Base-by-base conservation (phyloP, 345 rosid species). In the Hibiscus mutabilis region DNA sequence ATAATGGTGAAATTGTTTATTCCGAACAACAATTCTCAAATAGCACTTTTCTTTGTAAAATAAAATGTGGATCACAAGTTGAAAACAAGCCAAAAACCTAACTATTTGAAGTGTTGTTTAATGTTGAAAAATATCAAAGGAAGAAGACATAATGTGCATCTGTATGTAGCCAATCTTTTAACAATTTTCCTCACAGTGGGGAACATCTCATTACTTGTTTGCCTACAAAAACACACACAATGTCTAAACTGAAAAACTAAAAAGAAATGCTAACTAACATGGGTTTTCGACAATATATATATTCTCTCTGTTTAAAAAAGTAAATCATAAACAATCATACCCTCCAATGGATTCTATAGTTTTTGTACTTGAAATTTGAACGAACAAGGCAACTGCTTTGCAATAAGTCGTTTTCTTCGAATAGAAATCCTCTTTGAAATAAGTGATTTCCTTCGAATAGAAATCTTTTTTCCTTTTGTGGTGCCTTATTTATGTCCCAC, bases 141-240 rank as follows among this genome's bases (percentile, higher is more conserved):
- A 37, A 24, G 19, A 1, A 63, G 68, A 63, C 51, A 63, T 19
- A 37, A 1, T 62, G 67, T 22, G 13, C 27, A 18, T 18, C 67
- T 35, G 15, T 61, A 16, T 60, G 44, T 31, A 60, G 6, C 22
- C 6, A 15, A 29, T 29, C 33, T 6, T 35, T 35, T 35, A 35
- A 6, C 44, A 9, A 18, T 35, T 15, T 37, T 35, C 24, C 24
- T 35, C 9, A 11, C 0, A 37, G 49, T 37, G 67, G 51, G 51
- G 51, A 63, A 63, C 68, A 63, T 47, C 57, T 24, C 57, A 7
- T 22, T 66, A n/a, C 69, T 66, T 66, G 11, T 46, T 31, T 46
- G 40, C 37, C 57, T 25, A 46, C 5, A 46, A 66, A 66, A 63
- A 40, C 12, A 12, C 8, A 6, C 49, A 19, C 51, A 63, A 22